A percentile compares a stretch with the other conserved stretches of the same genome.
Evolutionary conservation across 148 eudicot genomes (phyloP).

Genomic region (Spergularia bocconei): DNA sequence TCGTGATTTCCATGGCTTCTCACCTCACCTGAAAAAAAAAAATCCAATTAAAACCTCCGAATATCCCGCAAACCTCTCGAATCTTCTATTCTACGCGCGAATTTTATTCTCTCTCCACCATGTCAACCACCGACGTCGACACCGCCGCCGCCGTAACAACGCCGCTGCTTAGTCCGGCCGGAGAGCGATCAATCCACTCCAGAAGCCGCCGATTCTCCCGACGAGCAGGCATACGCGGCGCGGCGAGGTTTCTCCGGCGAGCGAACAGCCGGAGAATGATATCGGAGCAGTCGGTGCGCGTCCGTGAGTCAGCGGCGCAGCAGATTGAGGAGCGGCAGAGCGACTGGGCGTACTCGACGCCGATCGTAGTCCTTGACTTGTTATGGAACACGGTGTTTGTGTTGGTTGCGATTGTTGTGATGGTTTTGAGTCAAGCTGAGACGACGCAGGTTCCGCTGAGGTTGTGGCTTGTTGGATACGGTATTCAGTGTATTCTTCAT

Average conservation of each 20-base stretch:
- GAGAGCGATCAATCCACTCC: not conserved
- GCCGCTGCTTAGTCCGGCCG: not conserved
- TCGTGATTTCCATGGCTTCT: conserved; percentile 1
- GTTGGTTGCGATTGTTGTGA: not conserved
- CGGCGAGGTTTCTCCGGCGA: conserved; percentile 16
- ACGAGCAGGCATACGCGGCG: conserved; percentile 16
- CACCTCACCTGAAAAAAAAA: not conserved
- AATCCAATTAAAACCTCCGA: not conserved
- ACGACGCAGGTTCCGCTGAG: not conserved
- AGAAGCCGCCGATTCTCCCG: conserved; percentile 1
- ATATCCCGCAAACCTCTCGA: not conserved
- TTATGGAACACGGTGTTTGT: conserved; percentile 19
- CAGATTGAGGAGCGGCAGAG: conserved; percentile 16
- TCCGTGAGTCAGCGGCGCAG: conserved; percentile 13
- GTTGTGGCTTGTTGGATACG: conserved; percentile 17
- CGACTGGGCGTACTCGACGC: conserved; percentile 14
- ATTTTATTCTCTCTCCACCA: not conserved
- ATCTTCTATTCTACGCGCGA: not conserved
- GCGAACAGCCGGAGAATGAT: conserved; percentile 16
- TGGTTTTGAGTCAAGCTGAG: not conserved
- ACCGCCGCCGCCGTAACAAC: not conserved
- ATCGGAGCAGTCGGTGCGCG: conserved; percentile 17
- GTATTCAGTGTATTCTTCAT: conserved; percentile 4
- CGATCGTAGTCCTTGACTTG: conserved; percentile 8
- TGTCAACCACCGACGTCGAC: not conserved